A percentile compares a stretch with the other conserved stretches of the same genome.
Evolutionary conservation across 2,329 filamentous ascomycete species (phyloP).

Genomic region (Chaetoscypha palmicola): DNA sequence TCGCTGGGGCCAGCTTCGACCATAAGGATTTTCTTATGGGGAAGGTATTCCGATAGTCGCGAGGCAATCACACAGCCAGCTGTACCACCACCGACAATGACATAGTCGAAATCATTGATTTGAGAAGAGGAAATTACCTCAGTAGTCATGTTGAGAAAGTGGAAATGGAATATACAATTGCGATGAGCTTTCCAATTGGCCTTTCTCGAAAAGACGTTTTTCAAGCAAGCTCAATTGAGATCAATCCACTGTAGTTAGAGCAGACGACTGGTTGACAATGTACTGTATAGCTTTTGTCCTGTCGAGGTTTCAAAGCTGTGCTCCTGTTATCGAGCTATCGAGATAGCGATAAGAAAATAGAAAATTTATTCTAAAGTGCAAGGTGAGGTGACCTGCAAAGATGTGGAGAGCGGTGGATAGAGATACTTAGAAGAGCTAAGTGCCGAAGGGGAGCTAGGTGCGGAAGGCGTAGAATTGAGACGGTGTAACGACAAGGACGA

Average conservation of each 20-base stretch:
- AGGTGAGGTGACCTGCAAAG: not conserved
- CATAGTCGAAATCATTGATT: conserved; percentile 38
- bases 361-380: not conserved
- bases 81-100: conserved; percentile 45
- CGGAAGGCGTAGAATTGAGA: too few species aligned
- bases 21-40: conserved; percentile 71
- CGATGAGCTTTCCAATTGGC: not conserved
- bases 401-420: not conserved
- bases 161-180: conserved; percentile 4
- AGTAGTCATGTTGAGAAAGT: conserved; percentile 25
- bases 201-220: not conserved
- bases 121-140: conserved; percentile 26
- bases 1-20: conserved; percentile 88
- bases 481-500: too few species aligned
- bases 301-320: not conserved
- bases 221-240: not conserved
- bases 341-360: not conserved
- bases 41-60: conserved; percentile 63
- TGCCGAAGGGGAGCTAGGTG: too few species aligned
- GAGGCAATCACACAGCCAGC: conserved; percentile 42
- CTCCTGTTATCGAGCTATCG: not conserved
- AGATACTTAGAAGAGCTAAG: not conserved
- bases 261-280: too few species aligned
- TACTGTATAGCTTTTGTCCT: too few species aligned
- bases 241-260: too few species aligned